Evolutionary conservation across 345 rosid species (phyloP), one percentile per base, ranked within the genome.

Genomic region (Psidium friedrichsthalianum): DNA sequence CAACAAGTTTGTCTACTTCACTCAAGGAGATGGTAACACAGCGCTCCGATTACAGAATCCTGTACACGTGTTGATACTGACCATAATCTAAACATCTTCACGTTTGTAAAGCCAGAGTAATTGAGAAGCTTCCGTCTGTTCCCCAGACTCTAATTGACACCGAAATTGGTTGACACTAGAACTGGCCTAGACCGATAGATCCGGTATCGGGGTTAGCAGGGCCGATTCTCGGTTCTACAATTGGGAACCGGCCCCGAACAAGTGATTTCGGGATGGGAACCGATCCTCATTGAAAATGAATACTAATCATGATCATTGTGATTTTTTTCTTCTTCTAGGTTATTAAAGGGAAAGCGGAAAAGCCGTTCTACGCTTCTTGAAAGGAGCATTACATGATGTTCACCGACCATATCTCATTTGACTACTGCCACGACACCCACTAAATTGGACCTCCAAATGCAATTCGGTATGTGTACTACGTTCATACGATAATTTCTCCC

Each of bases 21-120:
- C 93, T 81, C 98, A 94, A 86, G 97, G 91, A 92, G 89, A 94
- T 86, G 98, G 99, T 95, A 85, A 32, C 78, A 85, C 36, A 6
- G 49, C 24, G 64, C 61, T 51, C n/a, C 80, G 49, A 2, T 82
- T 25, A 27, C 18, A 51, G 51, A 61, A 3, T 83, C 81, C 51
- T 51, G 53, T 51, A 51, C 53, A 11, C 53, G 1, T 11, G 53
- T 51, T 51, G 14, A 51, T 12, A 13, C 5, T 51, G 15, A 59
- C 14, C 21, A 16, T 61, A 1, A 14, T 61, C 1, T 6, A 16
- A 61, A 61, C 10, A 29, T 61, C 40, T 27, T 27, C 40, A 4
- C 20, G 4, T 27, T 61, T 61, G 8, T 61, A 8, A 61, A 40
- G 74, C 40, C 3, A 3, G 24, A 32, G 24, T 4, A 2, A 18